Percentiles rank a stretch among this genome's conserved stretches.
Evolutionary conservation across 2,329 filamentous ascomycete species (phyloP).

Genomic region (Colletotrichum sojae): DNA sequence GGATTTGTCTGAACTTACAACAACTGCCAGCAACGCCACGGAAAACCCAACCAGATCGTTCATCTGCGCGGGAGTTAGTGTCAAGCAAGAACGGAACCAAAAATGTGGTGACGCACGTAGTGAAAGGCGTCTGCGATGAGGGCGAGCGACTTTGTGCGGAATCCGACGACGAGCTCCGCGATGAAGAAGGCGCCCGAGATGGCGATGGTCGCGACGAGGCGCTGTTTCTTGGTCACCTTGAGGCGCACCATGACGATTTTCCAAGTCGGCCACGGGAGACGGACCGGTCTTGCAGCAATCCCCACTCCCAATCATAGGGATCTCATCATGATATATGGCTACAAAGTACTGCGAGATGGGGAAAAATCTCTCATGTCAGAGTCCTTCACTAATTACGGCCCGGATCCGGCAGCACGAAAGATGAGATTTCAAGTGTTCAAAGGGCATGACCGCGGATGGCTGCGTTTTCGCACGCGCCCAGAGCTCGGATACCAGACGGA

Average conservation of each 20-base stretch:
- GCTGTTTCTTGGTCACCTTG: slow-evolving; percentile 57
- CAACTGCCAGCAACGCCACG: slow-evolving; percentile 75
- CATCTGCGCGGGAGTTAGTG: slow-evolving; percentile 59
- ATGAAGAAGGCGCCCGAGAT: slow-evolving; percentile 67
- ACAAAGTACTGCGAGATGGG: neutral
- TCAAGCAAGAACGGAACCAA: no score
- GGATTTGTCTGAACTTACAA: slow-evolving; percentile 58
- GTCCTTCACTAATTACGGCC: no score
- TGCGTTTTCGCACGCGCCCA: neutral
- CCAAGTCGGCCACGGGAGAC: neutral
- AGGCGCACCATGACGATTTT: slow-evolving; percentile 40
- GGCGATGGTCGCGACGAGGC: slow-evolving; percentile 61
- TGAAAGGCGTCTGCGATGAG: slow-evolving; percentile 85
- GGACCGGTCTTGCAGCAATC: no score
- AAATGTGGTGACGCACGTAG: slow-evolving; percentile 67
- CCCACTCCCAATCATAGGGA: no score
- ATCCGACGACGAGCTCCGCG: slow-evolving; percentile 72
- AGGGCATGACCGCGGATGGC: neutral
- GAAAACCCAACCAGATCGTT: slow-evolving; percentile 80
- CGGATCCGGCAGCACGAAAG: no score
- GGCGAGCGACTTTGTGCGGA: slow-evolving; percentile 79
- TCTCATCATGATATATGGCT: no score
- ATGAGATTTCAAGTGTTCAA: no score
- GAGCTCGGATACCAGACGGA: neutral
- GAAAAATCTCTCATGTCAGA: neutral